A percentile compares a stretch with the other conserved stretches of the same genome.
Conservation (phyloP, 2,329 filamentous ascomycete species). For the Ophiostoma himal-ulmi region DNA sequence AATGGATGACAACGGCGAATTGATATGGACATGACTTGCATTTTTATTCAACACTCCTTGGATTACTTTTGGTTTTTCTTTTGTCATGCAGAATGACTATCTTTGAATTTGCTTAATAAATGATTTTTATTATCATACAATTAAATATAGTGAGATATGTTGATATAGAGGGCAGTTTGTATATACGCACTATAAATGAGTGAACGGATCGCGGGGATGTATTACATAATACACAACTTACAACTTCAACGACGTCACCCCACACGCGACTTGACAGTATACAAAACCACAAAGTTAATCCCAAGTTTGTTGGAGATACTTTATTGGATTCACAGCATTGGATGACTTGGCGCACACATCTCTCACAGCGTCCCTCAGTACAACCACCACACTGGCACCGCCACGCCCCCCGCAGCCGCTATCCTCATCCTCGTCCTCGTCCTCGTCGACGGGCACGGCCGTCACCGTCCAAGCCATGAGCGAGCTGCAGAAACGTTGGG, state of each 20-base stretch:
- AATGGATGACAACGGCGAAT: not conserved
- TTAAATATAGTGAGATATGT: not conserved
- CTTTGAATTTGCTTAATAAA: not conserved
- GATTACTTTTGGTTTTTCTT: not conserved
- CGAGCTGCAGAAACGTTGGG: slow-evolving; percentile 34
- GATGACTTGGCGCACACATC: not conserved
- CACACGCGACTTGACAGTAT: not conserved
- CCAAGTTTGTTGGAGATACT: not conserved
- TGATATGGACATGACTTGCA: not conserved
- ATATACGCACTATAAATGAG: not conserved
- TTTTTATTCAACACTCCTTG: not conserved
- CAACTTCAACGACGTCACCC: slow-evolving; percentile 11
- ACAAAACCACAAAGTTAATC: not conserved
- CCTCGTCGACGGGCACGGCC: slow-evolving; percentile 2
- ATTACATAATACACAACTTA: slow-evolving; percentile 7
- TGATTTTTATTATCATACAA: not conserved
- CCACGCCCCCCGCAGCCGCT: slow-evolving; percentile 8
- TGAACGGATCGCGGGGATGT: not conserved
- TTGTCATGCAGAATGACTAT: not conserved
- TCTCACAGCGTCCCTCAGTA: not conserved
- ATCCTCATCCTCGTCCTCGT: not conserved
- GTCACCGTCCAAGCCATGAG: slow-evolving; percentile 29
- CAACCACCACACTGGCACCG: slow-evolving; percentile 7
- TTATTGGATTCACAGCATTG: not conserved
- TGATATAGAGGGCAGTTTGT: not conserved